Evolutionary conservation across 164 flowering plant species (phyloP).

Genomic region (Echeveria elegans): DNA sequence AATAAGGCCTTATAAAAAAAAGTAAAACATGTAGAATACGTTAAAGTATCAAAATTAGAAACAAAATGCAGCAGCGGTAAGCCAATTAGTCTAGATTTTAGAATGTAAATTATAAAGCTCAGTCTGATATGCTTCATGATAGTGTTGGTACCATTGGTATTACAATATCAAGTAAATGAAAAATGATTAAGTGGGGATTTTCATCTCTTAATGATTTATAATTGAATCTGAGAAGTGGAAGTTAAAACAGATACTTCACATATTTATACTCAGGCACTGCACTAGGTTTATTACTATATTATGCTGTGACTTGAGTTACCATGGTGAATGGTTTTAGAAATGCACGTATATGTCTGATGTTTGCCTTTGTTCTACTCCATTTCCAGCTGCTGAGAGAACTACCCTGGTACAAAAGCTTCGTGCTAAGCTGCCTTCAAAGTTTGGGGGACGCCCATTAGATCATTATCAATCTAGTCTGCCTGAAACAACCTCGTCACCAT

Average conservation of each 20-base stretch:
- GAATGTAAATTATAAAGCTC: not conserved
- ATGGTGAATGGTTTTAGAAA: not conserved
- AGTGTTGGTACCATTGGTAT: too few species aligned
- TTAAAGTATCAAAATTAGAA: not conserved
- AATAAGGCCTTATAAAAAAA: not conserved
- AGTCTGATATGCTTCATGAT: not conserved
- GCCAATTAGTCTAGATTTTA: not conserved
- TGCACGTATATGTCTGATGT: not conserved
- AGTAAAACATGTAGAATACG: not conserved
- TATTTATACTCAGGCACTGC: not conserved
- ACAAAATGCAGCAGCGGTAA: not conserved
- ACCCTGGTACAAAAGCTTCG: conserved; percentile 37
- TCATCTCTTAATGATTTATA: too few species aligned
- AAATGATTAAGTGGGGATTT: not conserved
- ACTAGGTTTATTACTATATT: not conserved
- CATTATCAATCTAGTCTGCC: conserved; percentile 14
- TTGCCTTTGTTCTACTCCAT: conserved; percentile 5
- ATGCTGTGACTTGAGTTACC: not conserved
- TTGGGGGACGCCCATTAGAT: conserved; percentile 41
- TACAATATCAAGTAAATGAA: not conserved
- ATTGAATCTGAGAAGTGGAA: not conserved
- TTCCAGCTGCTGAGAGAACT: conserved; percentile 37
- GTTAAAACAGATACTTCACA: not conserved
- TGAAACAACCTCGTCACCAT: conserved; percentile 20
- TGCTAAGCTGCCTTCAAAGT: conserved; percentile 43